Evolutionary conservation across 2,329 filamentous ascomycete species (phyloP).

Genomic region (Colletotrichum endophyticum): DNA sequence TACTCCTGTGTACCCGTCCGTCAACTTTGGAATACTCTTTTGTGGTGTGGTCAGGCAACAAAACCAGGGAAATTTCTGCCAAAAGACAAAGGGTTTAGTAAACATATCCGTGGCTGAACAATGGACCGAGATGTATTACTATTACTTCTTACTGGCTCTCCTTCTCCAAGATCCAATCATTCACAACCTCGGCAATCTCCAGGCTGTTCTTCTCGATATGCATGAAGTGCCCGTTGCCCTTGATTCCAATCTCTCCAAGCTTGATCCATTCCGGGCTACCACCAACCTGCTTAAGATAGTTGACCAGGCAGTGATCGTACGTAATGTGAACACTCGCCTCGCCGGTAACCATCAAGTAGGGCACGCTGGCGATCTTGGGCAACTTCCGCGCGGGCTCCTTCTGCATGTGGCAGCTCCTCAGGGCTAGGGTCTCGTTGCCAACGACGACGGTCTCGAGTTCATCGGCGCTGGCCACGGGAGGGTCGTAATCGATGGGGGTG

Average conservation of each 20-base stretch:
- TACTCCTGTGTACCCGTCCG: no score
- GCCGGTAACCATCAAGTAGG: constrained; percentile 53
- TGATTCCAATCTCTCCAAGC: constrained; percentile 46
- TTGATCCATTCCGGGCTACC: constrained; percentile 46
- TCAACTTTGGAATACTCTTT: no score
- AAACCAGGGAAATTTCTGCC: no score
- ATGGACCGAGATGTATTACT: neutral
- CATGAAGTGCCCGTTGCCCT: constrained; percentile 61
- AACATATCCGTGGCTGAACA: neutral
- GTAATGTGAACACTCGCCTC: constrained; percentile 58
- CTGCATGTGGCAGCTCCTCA: constrained; percentile 8
- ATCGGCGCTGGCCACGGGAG: constrained; percentile 27
- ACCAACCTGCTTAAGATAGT: constrained; percentile 58
- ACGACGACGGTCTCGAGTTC: constrained; percentile 16
- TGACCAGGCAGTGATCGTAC: constrained; percentile 60
- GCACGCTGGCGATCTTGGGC: constrained; percentile 50
- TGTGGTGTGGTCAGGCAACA: no score
- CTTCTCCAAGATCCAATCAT: constrained; percentile 37
- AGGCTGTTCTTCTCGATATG: constrained; percentile 59
- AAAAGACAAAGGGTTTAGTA: no score
- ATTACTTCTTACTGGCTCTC: neutral
- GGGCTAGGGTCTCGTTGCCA: neutral
- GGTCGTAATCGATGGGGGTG: constrained; percentile 46
- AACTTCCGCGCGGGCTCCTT: constrained; percentile 40
- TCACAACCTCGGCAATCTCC: constrained; percentile 41